Percentiles rank a stretch among this genome's conserved stretches.
phyloP scores from a whole-genome alignment of 2,329 filamentous ascomycete genomes.

The Aspergillus amoenus region DNA sequence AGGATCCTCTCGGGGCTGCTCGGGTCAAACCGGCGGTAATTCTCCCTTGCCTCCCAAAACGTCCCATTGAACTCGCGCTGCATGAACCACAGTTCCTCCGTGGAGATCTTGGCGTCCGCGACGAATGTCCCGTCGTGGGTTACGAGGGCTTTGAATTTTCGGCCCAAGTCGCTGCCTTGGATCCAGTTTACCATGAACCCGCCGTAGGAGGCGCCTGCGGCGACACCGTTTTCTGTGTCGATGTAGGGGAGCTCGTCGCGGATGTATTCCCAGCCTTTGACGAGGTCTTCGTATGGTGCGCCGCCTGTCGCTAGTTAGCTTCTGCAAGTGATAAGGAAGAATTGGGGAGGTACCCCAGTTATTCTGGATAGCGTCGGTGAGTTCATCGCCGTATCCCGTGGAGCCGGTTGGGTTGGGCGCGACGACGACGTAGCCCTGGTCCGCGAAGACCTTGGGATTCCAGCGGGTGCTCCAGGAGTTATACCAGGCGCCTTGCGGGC shows the following conservation, averaged over 20 bases:
- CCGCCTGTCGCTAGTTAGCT: constrained; percentile 21
- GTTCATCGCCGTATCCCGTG: constrained; percentile 76
- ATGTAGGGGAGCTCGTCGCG: constrained; percentile 36
- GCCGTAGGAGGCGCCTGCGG: constrained; percentile 43
- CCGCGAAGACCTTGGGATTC: constrained; percentile 83
- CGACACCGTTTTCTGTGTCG: constrained; percentile 40
- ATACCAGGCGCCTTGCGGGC: constrained; percentile 73
- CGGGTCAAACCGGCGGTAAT: constrained; percentile 71
- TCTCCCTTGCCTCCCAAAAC: constrained; percentile 56
- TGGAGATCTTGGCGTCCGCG: constrained; percentile 49
- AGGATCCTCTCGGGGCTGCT: constrained; percentile 53
- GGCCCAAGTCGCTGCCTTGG: constrained; percentile 78
- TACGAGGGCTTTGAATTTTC: constrained; percentile 83
- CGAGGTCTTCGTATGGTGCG: constrained; percentile 75
- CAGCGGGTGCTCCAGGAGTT: constrained; percentile 79
- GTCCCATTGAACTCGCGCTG: constrained; percentile 52
- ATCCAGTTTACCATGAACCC: constrained; percentile 71
- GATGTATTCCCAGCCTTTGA: constrained; percentile 74
- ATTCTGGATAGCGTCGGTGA: constrained; percentile 72
- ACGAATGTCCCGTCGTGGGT: constrained; percentile 86
- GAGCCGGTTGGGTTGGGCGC: constrained; percentile 80
- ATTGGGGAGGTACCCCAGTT: constrained; percentile 65
- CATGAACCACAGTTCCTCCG: constrained; percentile 54
- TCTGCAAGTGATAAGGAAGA: too few relatives aligned
- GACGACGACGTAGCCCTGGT: constrained; percentile 82